phyloP scores from a whole-genome alignment of 495 filamentous ascomycete genomes.

The Penicillium angulare region DNA sequence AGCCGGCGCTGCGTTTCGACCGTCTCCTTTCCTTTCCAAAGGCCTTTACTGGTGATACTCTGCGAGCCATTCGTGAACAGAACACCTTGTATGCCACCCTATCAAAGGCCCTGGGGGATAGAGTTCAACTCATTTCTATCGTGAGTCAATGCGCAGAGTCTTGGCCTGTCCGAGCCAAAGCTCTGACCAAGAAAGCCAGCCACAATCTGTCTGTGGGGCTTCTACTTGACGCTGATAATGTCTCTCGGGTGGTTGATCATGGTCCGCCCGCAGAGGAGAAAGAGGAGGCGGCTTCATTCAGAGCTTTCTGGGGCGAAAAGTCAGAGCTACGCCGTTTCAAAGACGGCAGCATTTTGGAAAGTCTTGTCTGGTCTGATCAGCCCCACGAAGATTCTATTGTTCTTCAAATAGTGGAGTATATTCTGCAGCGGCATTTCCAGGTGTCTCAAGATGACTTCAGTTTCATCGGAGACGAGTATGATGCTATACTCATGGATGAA shows the following conservation, averaged over 20 bases:
- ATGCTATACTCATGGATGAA: constrained; percentile 50
- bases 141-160: constrained; percentile 32
- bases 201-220: constrained; percentile 60
- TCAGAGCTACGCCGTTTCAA: constrained; percentile 55
- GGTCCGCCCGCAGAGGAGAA: constrained; percentile 81
- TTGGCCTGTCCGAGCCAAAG: constrained; percentile 36
- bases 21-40: constrained; percentile 41
- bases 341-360: constrained; percentile 58
- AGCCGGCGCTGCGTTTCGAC: constrained; percentile 71
- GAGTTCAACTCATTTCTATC: constrained; percentile 65
- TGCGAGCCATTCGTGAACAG: constrained; percentile 31
- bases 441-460: constrained; percentile 48
- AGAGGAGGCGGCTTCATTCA: constrained; percentile 44
- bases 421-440: constrained; percentile 65
- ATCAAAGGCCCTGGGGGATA: constrained; percentile 66
- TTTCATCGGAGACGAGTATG: constrained; percentile 62
- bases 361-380: constrained; percentile 72
- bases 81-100: constrained; percentile 58
- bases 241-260: constrained; percentile 73
- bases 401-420: constrained; percentile 73
- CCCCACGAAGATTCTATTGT: constrained; percentile 62
- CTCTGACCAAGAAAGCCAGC: constrained; percentile 21
- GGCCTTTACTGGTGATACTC: constrained; percentile 26
- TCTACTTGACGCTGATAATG: constrained; percentile 67
- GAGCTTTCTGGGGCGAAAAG: constrained; percentile 54